A percentile compares a stretch with the other conserved stretches of the same genome.
phyloP scores from a whole-genome alignment of 179 eudicot species.

The Patellifolia procumbens region DNA sequence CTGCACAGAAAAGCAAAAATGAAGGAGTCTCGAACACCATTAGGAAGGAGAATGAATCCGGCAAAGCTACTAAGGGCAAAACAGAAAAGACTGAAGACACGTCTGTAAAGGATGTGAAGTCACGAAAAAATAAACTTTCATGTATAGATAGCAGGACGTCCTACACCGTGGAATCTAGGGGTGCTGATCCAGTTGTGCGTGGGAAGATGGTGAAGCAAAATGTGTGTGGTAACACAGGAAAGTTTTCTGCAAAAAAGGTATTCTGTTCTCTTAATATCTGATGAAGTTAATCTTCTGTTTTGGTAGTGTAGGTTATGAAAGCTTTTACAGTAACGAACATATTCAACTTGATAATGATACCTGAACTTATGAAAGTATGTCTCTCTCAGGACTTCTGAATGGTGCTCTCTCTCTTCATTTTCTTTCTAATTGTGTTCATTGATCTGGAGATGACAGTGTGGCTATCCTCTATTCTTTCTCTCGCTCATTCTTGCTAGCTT shows the following conservation, averaged over 20 bases:
- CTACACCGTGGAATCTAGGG: slow-evolving; percentile 23
- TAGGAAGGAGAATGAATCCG: slow-evolving; percentile 27
- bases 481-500: not conserved
- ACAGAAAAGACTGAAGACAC: slow-evolving; percentile 23
- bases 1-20: slow-evolving; percentile 16
- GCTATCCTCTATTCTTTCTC: not conserved
- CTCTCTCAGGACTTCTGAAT: not conserved
- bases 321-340: not conserved
- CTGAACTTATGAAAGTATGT: not conserved
- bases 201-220: slow-evolving; percentile 27
- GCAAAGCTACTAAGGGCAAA: slow-evolving; percentile 25
- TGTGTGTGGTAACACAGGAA: slow-evolving; percentile 29
- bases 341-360: not conserved
- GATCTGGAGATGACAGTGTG: not conserved
- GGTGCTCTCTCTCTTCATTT: not conserved
- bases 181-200: slow-evolving; percentile 17
- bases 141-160: slow-evolving; percentile 11
- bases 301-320: slow-evolving; percentile 3
- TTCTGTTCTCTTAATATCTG: slow-evolving; percentile 5
- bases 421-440: not conserved
- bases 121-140: slow-evolving; percentile 27
- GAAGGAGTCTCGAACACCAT: slow-evolving; percentile 21
- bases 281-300: not conserved
- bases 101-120: slow-evolving; percentile 21
- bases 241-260: slow-evolving; percentile 42